Evolutionary conservation across 2,329 filamentous ascomycete species (phyloP).

Genomic region (Didymella pomorum): DNA sequence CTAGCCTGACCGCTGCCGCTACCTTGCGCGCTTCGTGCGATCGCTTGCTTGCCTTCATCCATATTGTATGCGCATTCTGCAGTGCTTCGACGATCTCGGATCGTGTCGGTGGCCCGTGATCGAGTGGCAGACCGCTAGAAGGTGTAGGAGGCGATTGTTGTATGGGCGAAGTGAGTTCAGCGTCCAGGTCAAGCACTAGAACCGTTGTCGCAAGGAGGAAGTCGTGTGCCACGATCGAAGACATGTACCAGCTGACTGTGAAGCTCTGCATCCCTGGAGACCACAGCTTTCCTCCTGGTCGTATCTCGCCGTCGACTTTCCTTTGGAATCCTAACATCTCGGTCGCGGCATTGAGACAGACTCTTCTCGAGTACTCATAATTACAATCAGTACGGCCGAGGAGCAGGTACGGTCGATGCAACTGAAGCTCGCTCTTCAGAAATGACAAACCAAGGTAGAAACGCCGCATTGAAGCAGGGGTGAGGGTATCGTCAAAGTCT

Average conservation of each 20-base stretch:
- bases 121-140: constrained; percentile 28
- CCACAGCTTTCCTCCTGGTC: constrained; percentile 49
- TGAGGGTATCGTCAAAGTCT: constrained; percentile 23
- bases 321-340: constrained; percentile 56
- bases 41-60: constrained; percentile 33
- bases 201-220: constrained; percentile 60
- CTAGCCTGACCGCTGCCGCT: constrained; percentile 37
- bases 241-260: constrained; percentile 55
- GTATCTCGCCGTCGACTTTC: constrained; percentile 53
- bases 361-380: constrained; percentile 53
- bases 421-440: constrained; percentile 44
- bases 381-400: constrained; percentile 46
- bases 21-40: constrained; percentile 46
- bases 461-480: constrained; percentile 34
- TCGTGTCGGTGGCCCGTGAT: constrained; percentile 32
- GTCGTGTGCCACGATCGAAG: constrained; percentile 55
- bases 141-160: constrained; percentile 1
- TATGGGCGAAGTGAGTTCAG: constrained; percentile 33
- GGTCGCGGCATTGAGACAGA: constrained; percentile 57
- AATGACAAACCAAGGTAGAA: constrained; percentile 45
- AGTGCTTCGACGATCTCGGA: constrained; percentile 37
- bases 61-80: constrained; percentile 33
- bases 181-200: constrained; percentile 55
- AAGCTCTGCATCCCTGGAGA: constrained; percentile 43
- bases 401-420: constrained; percentile 50